Evolutionary conservation across 2,329 filamentous ascomycete genomes (phyloP), one percentile per base, ranked within the genome.

Genomic region (Claviceps sp.): DNA sequence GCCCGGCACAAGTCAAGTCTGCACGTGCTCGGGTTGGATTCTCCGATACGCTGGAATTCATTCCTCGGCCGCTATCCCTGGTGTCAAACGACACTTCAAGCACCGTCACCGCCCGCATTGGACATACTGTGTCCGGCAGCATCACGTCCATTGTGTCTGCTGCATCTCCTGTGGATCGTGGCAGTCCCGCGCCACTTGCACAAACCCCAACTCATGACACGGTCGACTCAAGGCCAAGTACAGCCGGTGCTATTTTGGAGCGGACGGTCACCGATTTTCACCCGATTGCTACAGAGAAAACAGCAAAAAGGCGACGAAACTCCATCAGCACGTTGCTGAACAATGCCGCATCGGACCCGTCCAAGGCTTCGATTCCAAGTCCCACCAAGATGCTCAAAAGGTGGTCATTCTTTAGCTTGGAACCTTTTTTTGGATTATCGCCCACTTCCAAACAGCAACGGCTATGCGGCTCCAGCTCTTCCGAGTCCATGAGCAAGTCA

Each of bases 11-110:
- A 24, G 46, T 64, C 62, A 66, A 67, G 50, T 55, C 67, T 1
- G 54, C 76, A 4, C 78, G 82, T 54, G 77, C 82, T 43, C 76
- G 85, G 13, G 89, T 95, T 46, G 87, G 85, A 1, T 95, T 95
- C 62, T 89, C 87, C 1, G 89, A 94, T 56, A 86, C 81, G 11
- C 74, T 94, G 30, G 87, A 94, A 65, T 89, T 86, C 56, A 90
- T 90, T 59, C 85, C 85, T 5, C 79, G 88, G 11, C 89, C 90
- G 0, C 69, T 94, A 18, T 95, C 90, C 2, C 73, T 90, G 20
- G 82, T 94, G 14, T 95, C 89, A 1, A 90, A 83, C 20, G 89
- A 93, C 63, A 89, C 87, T 0, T 84, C 88, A 46, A 89, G 84
- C 62, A 93, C 85, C 2, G 71, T 81, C 51, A 89, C 87, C 0